Percentiles rank a stretch among this genome's conserved stretches.
phyloP scores from a whole-genome alignment of 228 moss, liverwort and hornwort genomes.

The Sphagnum magellanicum region DNA sequence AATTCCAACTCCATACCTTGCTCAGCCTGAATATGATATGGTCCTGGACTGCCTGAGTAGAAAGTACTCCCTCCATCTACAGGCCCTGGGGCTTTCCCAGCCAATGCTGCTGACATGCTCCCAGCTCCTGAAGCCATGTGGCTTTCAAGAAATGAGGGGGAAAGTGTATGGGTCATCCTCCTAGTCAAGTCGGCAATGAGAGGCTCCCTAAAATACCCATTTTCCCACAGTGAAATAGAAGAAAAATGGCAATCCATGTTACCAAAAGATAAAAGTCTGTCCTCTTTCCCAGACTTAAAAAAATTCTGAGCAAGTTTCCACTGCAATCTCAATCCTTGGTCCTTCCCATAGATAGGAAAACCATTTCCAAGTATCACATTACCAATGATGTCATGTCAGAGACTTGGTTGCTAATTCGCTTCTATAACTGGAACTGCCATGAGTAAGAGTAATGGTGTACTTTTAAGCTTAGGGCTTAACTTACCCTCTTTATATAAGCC shows the following conservation, averaged over 20 bases:
- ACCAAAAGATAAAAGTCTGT: not conserved
- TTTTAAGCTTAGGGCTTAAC: constrained; percentile 37
- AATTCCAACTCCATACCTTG: constrained; percentile 67
- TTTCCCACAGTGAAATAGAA: constrained; percentile 8
- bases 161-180: constrained; percentile 59
- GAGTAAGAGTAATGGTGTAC: too few relatives aligned
- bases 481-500: constrained; percentile 99
- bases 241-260: constrained; percentile 22
- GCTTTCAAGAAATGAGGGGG: constrained; percentile 84
- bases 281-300: not conserved
- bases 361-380: constrained; percentile 18
- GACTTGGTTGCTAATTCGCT: constrained; percentile 26
- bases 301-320: constrained; percentile 5
- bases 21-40: constrained; percentile 72
- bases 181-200: constrained; percentile 35
- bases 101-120: constrained; percentile 62
- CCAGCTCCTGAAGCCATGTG: constrained; percentile 91
- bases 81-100: constrained; percentile 36
- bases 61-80: constrained; percentile 71
- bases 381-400: constrained; percentile 31
- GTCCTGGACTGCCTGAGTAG: constrained; percentile 62
- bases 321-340: constrained; percentile 5
- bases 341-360: constrained; percentile 25
- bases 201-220: constrained; percentile 5
- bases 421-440: too few relatives aligned